phyloP scores from a whole-genome alignment of 2,329 filamentous ascomycete species.

The Alternaria ethzedia region DNA sequence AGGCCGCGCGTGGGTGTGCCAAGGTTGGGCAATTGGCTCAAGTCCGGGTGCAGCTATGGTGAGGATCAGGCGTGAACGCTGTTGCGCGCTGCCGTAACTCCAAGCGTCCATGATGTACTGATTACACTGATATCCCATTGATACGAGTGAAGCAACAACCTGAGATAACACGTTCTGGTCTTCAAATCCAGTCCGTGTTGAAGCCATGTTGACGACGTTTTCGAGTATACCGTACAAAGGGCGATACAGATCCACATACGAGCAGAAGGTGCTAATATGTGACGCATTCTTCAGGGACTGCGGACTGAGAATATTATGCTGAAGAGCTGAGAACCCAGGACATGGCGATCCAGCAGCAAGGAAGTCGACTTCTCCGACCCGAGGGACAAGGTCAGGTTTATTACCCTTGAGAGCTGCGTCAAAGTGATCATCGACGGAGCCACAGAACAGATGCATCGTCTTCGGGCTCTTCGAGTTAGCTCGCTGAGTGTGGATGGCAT shows the following conservation, averaged over 20 bases:
- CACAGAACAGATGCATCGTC: constrained; percentile 64
- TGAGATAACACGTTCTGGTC: constrained; percentile 74
- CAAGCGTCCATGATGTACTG: constrained; percentile 73
- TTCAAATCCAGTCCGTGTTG: constrained; percentile 50
- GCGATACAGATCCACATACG: constrained; percentile 75
- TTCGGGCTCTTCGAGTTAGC: constrained; percentile 63
- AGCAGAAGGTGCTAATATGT: constrained; percentile 76
- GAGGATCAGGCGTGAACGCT: constrained; percentile 72
- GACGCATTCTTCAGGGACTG: constrained; percentile 73
- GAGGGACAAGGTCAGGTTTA: constrained; percentile 55
- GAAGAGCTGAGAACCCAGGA: constrained; percentile 74
- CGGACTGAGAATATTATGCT: constrained; percentile 61
- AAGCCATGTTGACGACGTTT: constrained; percentile 74
- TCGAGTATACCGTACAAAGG: constrained; percentile 79
- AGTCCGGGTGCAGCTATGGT: constrained; percentile 72
- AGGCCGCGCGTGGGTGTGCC: constrained; percentile 69
- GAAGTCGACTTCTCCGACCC: constrained; percentile 69
- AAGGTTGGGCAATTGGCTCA: constrained; percentile 62
- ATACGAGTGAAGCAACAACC: constrained; percentile 74
- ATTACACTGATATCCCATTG: constrained; percentile 77
- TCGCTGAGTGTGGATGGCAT: constrained; percentile 74
- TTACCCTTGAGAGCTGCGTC: constrained; percentile 60
- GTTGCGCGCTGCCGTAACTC: constrained; percentile 70
- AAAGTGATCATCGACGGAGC: constrained; percentile 75
- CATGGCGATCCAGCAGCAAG: constrained; percentile 79